Evolutionary conservation across 2,329 filamentous ascomycete genomes (phyloP), one percentile per base, ranked within the genome.

Genomic region (Shiraia bambusicola): DNA sequence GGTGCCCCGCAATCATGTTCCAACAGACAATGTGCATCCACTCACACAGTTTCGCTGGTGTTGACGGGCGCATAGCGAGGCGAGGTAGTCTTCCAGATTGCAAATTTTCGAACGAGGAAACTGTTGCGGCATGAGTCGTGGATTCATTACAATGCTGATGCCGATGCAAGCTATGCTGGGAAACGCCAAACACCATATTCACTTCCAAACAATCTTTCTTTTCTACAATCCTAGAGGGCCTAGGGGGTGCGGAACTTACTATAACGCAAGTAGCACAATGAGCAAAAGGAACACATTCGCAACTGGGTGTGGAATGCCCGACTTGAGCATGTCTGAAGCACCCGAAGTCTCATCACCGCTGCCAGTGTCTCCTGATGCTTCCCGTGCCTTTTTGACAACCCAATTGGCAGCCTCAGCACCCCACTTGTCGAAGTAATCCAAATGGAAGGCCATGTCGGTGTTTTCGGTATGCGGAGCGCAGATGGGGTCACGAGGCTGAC

Each of bases 401-500:
- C 58, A 61, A 7, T 49, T 40, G 2, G 58, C 54, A 8, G 50
- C 58, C 37, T 61, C 53, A 26, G 52, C 49, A 13, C 49, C 46
- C 36, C 46, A 61, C 27, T 48, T 50, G 30, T 58, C 53, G 35
- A 76, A 80, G 47, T 85, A 85, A 34, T 78, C 73, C 51, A 82
- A 74, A 57, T 84, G 82, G 8, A 76, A 75, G 45, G 75, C 73
- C 33, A 75, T 72, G 46, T 82, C 71, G 49, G 72, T 80, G 36
- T 58, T 39, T 7, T 50, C 30, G 10, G 50, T 52, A 6, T 78
- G 79, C 0, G 57, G 55, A 57, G 79, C 84, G 71, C 82, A 85
- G 62, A 81, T 84, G 0, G 81, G 80, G 46, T 84, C 81, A 3
- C 75, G 56, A 3, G 75, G 69, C 52, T 85, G 81, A 59, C 82